Base-by-base conservation (phyloP, 2,329 filamentous ascomycete genomes). In the Pseudomassariella vexata region DNA sequence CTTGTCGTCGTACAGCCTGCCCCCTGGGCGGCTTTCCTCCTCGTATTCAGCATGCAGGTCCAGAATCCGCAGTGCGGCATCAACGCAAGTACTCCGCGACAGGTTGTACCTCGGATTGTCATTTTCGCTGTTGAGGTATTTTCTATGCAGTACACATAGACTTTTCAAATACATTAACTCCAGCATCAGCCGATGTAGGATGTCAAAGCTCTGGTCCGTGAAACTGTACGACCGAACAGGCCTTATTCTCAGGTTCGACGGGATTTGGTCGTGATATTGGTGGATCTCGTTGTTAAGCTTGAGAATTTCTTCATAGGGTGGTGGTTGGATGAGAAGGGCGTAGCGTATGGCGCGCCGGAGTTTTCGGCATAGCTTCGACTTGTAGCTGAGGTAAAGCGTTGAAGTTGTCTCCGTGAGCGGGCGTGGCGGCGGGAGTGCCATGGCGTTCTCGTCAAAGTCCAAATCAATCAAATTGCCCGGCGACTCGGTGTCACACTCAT, bases 141-240 rank as follows among this genome's bases (percentile, higher is more conserved):
- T 60, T 1, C 70, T 57, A 47, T 73, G 68, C 11, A 74, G 54
- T 16, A 73, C 59, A 39, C 68, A 73, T 6, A 69, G 50, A 11
- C 58, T 62, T 41, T 68, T 70, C 32, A 62, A 56, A 39, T 63
- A 68, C 56, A 66, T 62, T 36, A 68, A 47, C 48, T 69, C 63
- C 30, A 70, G 53, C 50, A 68, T 64, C 12, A 68, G 50, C 11
- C 66, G 60, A 38, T 70, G 62, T 56, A 70, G 63, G 30, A 70
- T 64, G 36, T 63, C 61, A 40, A 62, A 52, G 14, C 59, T 60
- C 19, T 60, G 52, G 26, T 69, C 62, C 4, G 58, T 59, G 35
- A 64, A 65, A 16, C 62, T 60, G 15, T 62, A 62, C 22, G 52
- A 52, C 9, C 57, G 50, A 39, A 70, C 63, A 5, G 63, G 54